A percentile compares a stretch with the other conserved stretches of the same genome.
phyloP scores from a whole-genome alignment of 2,329 filamentous ascomycete genomes.

The Ustulina deusta region DNA sequence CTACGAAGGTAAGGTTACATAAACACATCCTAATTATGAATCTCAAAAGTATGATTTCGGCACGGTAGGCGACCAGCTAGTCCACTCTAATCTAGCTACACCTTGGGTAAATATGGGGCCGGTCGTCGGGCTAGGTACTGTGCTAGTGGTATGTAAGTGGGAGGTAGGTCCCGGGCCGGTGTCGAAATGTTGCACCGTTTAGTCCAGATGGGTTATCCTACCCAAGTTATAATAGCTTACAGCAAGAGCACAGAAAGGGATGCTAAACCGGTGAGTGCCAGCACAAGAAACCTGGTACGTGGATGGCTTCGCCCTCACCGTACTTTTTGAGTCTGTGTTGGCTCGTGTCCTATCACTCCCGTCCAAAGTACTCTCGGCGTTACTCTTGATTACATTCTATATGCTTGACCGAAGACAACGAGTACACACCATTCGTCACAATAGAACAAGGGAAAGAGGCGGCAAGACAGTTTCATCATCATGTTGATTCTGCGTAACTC shows the following conservation, averaged over 20 bases:
- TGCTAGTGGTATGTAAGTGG: neutral
- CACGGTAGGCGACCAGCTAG: neutral
- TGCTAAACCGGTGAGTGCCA: neutral
- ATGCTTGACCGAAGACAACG: neutral
- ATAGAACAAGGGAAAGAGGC: neutral
- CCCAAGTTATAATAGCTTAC: too few species aligned
- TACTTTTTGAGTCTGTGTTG: neutral
- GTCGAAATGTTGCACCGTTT: conserved; percentile 1
- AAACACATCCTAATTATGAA: neutral
- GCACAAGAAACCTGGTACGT: neutral
- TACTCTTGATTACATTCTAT: neutral
- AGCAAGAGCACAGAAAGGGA: neutral
- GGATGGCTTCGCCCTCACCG: neutral
- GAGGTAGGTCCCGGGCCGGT: neutral
- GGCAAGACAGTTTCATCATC: conserved; percentile 7
- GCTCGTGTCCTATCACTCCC: neutral
- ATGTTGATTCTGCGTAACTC: conserved; percentile 17
- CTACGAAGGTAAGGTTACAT: neutral
- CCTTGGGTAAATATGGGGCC: conserved; percentile 4
- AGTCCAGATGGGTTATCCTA: neutral
- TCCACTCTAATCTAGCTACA: neutral
- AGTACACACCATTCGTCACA: neutral
- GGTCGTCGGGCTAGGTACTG: neutral
- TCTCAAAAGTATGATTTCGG: neutral
- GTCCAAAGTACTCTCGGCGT: neutral